phyloP scores from a whole-genome alignment of 176 grass and related monocot species.

The Carex myosuroides region DNA sequence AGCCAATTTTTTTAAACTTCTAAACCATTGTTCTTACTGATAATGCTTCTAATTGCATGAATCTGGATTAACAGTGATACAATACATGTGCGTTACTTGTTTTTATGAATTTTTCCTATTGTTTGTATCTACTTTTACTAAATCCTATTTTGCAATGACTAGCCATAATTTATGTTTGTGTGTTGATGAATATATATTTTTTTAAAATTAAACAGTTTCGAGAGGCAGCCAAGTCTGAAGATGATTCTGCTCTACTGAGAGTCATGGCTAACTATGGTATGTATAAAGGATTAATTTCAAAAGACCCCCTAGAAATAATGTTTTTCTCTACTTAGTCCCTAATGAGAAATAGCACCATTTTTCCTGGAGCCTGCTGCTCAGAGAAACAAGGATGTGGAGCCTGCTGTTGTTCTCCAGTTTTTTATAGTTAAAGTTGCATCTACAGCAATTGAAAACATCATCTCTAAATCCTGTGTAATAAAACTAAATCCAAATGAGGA shows the following conservation, averaged over 20 bases:
- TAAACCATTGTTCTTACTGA: neutral
- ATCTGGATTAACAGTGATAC: constrained; percentile 2
- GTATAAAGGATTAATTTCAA: constrained; percentile 2
- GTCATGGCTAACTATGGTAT: constrained; percentile 94
- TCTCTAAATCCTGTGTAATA: neutral
- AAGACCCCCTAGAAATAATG: neutral
- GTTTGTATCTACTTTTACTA: constrained; percentile 3
- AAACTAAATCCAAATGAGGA: neutral
- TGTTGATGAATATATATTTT: neutral
- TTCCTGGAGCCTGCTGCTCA: neutral
- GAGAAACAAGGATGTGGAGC: neutral
- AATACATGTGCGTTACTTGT: neutral
- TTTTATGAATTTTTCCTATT: neutral
- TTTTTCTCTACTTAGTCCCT: neutral
- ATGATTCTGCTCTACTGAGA: constrained; percentile 54
- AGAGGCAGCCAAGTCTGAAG: constrained; percentile 48
- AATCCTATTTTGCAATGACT: neutral
- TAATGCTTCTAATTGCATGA: neutral
- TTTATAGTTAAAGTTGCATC: neutral
- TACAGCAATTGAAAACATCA: neutral
- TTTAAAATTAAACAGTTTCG: constrained; percentile 51
- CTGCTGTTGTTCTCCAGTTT: too few species aligned
- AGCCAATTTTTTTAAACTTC: neutral
- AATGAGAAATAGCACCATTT: constrained; percentile 9
- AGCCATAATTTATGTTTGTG: neutral